phyloP scores from a whole-genome alignment of 129 eudicot genomes.

The Pulicaria dysenterica region DNA sequence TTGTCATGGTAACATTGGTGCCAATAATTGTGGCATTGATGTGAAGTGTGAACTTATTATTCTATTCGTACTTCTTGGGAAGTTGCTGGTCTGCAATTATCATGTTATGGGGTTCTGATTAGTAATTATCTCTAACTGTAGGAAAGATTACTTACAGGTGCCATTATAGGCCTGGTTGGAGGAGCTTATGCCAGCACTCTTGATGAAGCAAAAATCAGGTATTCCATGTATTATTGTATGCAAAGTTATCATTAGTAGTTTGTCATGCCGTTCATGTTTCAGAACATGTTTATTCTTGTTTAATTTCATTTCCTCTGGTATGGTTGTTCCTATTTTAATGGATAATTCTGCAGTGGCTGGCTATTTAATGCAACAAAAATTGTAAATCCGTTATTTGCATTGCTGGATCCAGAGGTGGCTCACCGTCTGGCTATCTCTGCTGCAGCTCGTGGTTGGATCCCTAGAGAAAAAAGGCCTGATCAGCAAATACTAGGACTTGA shows the following conservation, averaged over 20 bases:
- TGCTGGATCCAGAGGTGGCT: slow-evolving; percentile 92
- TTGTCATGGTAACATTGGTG: too few relatives aligned
- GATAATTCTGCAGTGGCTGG: slow-evolving; percentile 84
- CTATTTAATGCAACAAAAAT: slow-evolving; percentile 84
- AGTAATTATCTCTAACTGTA: slow-evolving; percentile 30
- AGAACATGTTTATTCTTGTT: slow-evolving; percentile 1
- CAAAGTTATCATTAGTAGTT: slow-evolving; percentile 1
- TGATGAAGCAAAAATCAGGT: slow-evolving; percentile 93
- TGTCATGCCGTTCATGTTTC: slow-evolving; percentile 6
- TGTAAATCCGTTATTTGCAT: slow-evolving; percentile 82
- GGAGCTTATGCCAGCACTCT: slow-evolving; percentile 97
- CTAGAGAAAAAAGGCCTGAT: slow-evolving; percentile 83
- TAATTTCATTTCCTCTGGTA: background rate
- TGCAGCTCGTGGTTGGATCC: slow-evolving; percentile 97
- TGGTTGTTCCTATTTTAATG: slow-evolving; percentile 13
- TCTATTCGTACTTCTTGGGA: background rate
- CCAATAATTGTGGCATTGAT: too few relatives aligned
- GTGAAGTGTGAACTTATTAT: background rate
- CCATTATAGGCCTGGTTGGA: slow-evolving; percentile 72
- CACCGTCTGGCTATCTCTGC: slow-evolving; percentile 86
- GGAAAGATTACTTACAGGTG: slow-evolving; percentile 77
- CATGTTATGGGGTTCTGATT: slow-evolving; percentile 17
- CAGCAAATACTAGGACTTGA: slow-evolving; percentile 72
- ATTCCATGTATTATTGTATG: background rate
- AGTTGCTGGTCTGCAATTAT: background rate